Percentiles rank a stretch among this genome's conserved stretches.
Evolutionary conservation across 768 basidiomycete species (phyloP).

Genomic region (Ramaria rubella): DNA sequence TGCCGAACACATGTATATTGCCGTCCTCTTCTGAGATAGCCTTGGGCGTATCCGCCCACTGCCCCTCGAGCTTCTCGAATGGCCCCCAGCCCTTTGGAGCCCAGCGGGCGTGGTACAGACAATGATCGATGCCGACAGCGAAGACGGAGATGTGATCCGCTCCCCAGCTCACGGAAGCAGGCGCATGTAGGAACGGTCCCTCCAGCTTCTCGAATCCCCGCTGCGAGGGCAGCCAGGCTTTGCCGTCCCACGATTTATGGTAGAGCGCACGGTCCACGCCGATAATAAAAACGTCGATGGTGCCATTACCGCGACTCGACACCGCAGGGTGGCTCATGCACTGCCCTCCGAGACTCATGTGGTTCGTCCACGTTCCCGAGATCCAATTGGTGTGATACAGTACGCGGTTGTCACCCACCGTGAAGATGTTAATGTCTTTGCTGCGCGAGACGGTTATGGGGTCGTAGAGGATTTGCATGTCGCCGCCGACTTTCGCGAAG

Average conservation of each 20-base stretch:
- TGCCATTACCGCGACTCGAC: not conserved
- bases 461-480: not conserved
- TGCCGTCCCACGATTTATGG: not conserved
- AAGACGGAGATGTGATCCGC: not conserved
- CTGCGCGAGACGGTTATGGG: not conserved
- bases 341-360: not conserved
- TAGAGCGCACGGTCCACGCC: not conserved
- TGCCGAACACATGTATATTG: not conserved
- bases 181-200: not conserved
- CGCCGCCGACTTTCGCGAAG: not conserved
- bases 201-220: not conserved
- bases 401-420: not conserved
- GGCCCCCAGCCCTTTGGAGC: not conserved
- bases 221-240: not conserved
- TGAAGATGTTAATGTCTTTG: not conserved
- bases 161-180: not conserved
- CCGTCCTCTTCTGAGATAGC: not conserved
- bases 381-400: not conserved
- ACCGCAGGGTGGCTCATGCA: not conserved
- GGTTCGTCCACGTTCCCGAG: not conserved
- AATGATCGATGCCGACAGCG: not conserved
- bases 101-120: not conserved
- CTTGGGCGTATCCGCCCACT: not conserved
- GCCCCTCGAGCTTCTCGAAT: not conserved
- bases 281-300: not conserved